These are phyloP conservation scores for Geranomyces variabilis DNA, from an alignment of 192 early-diverging fungal species.

Conservation along the genomic window DNA sequence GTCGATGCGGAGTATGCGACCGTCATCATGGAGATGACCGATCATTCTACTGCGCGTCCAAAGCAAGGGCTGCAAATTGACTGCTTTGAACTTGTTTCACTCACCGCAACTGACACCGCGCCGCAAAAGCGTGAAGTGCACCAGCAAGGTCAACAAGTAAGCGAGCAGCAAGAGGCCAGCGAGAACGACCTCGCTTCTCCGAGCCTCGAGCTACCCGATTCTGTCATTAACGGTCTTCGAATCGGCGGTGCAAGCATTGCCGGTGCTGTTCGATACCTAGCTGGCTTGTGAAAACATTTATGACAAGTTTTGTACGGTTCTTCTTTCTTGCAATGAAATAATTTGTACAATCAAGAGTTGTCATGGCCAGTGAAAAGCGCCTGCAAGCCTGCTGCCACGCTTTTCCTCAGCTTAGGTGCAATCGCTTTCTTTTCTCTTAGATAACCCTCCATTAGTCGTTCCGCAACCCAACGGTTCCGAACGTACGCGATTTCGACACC, in stretches of 20 bases:
- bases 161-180: no score
- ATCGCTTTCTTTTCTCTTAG: constrained; percentile 21
- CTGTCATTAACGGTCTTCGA: no score
- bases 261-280: no score
- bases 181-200: no score
- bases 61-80: constrained; percentile 28
- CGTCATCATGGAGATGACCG: constrained; percentile 16
- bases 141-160: neutral
- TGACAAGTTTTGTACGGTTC: no score
- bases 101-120: neutral
- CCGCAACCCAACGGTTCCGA: constrained; percentile 35
- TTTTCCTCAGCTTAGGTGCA: constrained; percentile 5
- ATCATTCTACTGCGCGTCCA: constrained; percentile 14
- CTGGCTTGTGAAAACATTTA: no score
- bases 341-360: no score
- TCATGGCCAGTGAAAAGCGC: neutral
- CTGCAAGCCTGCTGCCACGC: constrained; percentile 1
- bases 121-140: neutral
- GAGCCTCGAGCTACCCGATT: no score
- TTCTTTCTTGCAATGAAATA: no score
- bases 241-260: no score
- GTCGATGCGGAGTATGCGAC: constrained; percentile 19
- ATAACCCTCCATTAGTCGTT: constrained; percentile 45
- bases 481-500: constrained; percentile 27
- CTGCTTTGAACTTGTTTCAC: constrained; percentile 8